Percentiles rank a stretch among this genome's conserved stretches.
phyloP scores from a whole-genome alignment of 352 stramenopile species.

The Globisporangium recalcitrans region DNA sequence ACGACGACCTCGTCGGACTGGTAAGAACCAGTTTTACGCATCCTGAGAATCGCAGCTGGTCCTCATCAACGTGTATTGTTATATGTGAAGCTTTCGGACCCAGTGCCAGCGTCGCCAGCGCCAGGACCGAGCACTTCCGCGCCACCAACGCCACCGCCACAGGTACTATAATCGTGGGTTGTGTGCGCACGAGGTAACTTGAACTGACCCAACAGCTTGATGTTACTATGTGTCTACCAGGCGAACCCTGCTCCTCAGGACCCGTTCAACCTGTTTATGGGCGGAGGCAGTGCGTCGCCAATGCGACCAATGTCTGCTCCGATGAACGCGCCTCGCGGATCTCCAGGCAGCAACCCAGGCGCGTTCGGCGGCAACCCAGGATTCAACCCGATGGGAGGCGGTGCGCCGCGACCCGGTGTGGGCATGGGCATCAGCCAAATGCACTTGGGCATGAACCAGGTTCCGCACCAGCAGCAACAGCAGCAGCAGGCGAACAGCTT shows the following conservation, averaged over 20 bases:
- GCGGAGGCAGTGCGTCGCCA: slow-evolving; percentile 13
- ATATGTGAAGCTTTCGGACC: slow-evolving; percentile 46
- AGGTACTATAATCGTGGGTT: slow-evolving; percentile 17
- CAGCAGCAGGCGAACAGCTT: slow-evolving; percentile 68
- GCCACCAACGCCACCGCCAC: slow-evolving; percentile 31
- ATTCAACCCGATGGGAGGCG: slow-evolving; percentile 39
- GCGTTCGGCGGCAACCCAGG: slow-evolving; percentile 21
- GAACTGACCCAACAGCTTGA: not conserved
- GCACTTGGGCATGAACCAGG: slow-evolving; percentile 65
- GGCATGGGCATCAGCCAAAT: slow-evolving; percentile 84
- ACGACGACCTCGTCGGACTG: slow-evolving; percentile 77
- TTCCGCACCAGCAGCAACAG: slow-evolving; percentile 30
- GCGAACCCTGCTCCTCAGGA: slow-evolving; percentile 30
- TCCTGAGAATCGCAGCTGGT: not conserved
- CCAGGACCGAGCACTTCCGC: slow-evolving; percentile 17
- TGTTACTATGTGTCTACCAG: slow-evolving; percentile 6
- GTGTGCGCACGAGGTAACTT: no score
- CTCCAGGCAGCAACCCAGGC: slow-evolving; percentile 17
- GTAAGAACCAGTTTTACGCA: slow-evolving; percentile 21
- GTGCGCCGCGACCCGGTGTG: slow-evolving; percentile 33
- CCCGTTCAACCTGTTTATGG: slow-evolving; percentile 76
- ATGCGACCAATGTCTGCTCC: slow-evolving; percentile 26
- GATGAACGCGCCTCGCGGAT: slow-evolving; percentile 31
- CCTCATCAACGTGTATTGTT: not conserved
- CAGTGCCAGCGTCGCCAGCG: slow-evolving; percentile 38